phyloP scores from a whole-genome alignment of 257 asterid genomes.

The Lycium barbarum region DNA sequence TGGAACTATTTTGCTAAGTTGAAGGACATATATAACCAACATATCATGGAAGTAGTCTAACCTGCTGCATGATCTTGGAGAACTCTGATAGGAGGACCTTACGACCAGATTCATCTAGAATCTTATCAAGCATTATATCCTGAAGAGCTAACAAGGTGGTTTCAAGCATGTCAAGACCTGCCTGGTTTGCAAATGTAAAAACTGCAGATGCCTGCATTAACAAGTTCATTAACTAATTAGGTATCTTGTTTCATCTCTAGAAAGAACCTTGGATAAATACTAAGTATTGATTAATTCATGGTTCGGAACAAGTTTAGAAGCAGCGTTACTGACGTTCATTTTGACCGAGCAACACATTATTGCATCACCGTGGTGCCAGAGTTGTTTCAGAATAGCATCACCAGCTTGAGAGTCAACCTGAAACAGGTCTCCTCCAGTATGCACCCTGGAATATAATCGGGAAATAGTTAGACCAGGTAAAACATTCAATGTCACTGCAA shows the following conservation, averaged over 20 bases:
- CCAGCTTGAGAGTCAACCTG: slow-evolving; percentile 56
- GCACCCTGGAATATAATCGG: slow-evolving; percentile 50
- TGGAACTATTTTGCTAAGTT: background rate
- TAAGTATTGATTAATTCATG: background rate
- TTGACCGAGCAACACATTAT: slow-evolving; percentile 93
- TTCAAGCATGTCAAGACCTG: slow-evolving; percentile 98
- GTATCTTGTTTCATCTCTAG: background rate
- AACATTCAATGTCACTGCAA: background rate
- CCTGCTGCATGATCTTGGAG: slow-evolving; percentile 97
- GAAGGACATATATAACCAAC: background rate
- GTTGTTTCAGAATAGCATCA: slow-evolving; percentile 80
- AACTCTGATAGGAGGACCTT: slow-evolving; percentile 78
- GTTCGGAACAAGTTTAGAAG: background rate
- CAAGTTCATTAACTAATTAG: background rate
- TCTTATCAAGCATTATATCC: slow-evolving; percentile 88
- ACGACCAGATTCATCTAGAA: slow-evolving; percentile 83
- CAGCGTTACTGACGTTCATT: slow-evolving; percentile 61
- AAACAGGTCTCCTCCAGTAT: slow-evolving; percentile 79
- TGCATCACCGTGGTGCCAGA: slow-evolving; percentile 91
- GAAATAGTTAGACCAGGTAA: background rate
- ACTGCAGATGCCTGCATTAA: slow-evolving; percentile 79
- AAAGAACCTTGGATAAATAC: background rate
- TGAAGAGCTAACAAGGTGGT: slow-evolving; percentile 90
- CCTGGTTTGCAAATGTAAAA: slow-evolving; percentile 89
- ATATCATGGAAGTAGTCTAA: slow-evolving; percentile 29